phyloP scores from a whole-genome alignment of 495 filamentous ascomycete genomes.

The Chaetomium cochliodes region DNA sequence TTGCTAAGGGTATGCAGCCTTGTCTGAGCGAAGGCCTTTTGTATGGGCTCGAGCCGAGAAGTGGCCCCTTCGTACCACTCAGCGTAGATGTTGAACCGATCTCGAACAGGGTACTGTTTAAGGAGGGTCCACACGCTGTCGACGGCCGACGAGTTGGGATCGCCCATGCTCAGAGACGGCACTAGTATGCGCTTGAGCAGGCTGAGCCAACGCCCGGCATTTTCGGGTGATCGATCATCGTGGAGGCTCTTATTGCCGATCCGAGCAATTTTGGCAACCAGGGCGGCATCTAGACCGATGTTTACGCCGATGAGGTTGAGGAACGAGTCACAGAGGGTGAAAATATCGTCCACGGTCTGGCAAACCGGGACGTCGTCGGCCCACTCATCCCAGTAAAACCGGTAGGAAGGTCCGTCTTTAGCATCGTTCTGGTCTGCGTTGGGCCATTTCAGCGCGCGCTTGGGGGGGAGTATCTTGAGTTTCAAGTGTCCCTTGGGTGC shows the following conservation, averaged over 20 bases:
- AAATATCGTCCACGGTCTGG: conserved; percentile 85
- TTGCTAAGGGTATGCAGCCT: conserved; percentile 74
- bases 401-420: conserved; percentile 70
- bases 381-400: conserved; percentile 99
- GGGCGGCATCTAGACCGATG: conserved; percentile 74
- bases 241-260: conserved; percentile 75
- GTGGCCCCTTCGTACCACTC: conserved; percentile 83
- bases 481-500: conserved; percentile 65
- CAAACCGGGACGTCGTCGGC: conserved; percentile 87
- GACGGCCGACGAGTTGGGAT: conserved; percentile 75
- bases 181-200: conserved; percentile 79
- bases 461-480: conserved; percentile 52
- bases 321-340: conserved; percentile 80
- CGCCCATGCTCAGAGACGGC: conserved; percentile 78
- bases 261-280: conserved; percentile 75
- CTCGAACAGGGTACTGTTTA: conserved; percentile 68
- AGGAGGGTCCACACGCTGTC: conserved; percentile 82
- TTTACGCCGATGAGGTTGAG: conserved; percentile 81
- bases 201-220: conserved; percentile 71
- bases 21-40: conserved; percentile 71
- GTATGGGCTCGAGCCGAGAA: conserved; percentile 74
- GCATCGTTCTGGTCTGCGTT: conserved; percentile 71
- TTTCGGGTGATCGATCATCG: conserved; percentile 66
- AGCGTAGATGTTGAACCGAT: conserved; percentile 84
- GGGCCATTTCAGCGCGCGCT: conserved; percentile 72